phyloP scores from a whole-genome alignment of 768 basidiomycete species.

The Heimioporus sp. region DNA sequence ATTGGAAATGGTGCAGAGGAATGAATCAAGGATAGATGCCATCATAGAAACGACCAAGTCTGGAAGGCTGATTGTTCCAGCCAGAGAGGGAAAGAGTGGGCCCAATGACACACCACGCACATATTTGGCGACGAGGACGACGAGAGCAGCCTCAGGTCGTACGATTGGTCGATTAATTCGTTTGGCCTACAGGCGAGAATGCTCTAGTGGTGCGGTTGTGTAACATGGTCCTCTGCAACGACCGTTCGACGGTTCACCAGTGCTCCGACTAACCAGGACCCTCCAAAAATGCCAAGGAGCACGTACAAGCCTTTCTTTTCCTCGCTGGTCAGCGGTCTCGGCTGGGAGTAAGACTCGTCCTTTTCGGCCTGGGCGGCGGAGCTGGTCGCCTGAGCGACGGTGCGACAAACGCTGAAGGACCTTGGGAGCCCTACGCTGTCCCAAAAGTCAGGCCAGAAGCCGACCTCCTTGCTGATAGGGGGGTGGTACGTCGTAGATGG shows the following conservation, averaged over 20 bases:
- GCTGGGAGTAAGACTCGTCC: constrained; percentile 17
- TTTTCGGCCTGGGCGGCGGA: constrained; percentile 8
- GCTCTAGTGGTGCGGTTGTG: constrained; percentile 13
- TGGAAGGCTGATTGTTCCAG: neutral
- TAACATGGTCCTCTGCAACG: constrained; percentile 9
- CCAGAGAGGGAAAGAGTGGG: neutral
- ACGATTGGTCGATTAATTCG: too few species aligned
- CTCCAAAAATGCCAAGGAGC: constrained; percentile 46
- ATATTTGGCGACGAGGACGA: neutral
- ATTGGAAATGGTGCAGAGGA: too few species aligned
- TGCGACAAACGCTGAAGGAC: constrained; percentile 24
- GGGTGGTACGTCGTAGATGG: constrained; percentile 6
- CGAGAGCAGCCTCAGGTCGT: too few species aligned
- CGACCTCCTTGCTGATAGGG: constrained; percentile 11
- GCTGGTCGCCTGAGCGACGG: constrained; percentile 9
- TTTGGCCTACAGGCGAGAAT: neutral
- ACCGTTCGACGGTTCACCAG: constrained; percentile 16
- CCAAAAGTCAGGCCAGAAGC: constrained; percentile 35
- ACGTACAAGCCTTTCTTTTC: constrained; percentile 49
- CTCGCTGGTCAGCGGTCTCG: constrained; percentile 38
- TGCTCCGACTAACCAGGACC: constrained; percentile 48
- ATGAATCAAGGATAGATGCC: too few species aligned
- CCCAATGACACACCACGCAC: neutral
- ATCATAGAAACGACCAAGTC: neutral
- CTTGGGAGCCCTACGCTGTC: constrained; percentile 38